Conservation (phyloP, 1,284 basidiomycete genomes). For the Exobasidium rhododendri region DNA sequence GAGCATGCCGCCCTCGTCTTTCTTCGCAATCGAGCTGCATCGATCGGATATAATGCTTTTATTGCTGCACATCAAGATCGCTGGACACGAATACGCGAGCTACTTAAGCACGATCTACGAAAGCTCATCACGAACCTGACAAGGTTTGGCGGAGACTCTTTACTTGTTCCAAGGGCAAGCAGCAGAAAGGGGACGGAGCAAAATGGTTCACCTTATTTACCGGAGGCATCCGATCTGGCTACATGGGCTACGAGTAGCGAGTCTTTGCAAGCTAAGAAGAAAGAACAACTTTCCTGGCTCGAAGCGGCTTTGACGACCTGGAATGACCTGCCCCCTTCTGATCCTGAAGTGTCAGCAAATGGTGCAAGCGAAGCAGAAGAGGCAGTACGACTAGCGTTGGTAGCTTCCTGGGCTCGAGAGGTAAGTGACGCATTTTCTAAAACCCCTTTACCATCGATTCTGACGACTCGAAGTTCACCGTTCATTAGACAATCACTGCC, state of each 20-base stretch:
- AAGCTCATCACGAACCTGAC: slow-evolving; percentile 8
- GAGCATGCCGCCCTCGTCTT: slow-evolving; percentile 12
- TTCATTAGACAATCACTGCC: slow-evolving; percentile 18
- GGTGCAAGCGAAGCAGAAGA: slow-evolving; percentile 29
- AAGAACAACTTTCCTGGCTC: slow-evolving; percentile 11
- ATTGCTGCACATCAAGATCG: slow-evolving; percentile 8
- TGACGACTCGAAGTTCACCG: too few relatives aligned
- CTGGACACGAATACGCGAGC: neutral
- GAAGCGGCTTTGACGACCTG: slow-evolving; percentile 9
- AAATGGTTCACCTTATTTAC: neutral
- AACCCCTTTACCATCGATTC: too few relatives aligned
- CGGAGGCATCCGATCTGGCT: neutral
- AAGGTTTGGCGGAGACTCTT: neutral
- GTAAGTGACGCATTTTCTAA: slow-evolving; percentile 3
- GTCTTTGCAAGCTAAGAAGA: neutral
- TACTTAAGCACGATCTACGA: slow-evolving; percentile 3
- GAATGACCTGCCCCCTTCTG: neutral
- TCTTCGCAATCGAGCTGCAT: neutral
- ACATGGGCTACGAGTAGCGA: neutral
- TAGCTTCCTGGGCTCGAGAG: slow-evolving; percentile 19
- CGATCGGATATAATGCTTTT: neutral
- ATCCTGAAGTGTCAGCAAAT: neutral
- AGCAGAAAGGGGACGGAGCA: neutral
- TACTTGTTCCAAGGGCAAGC: neutral
- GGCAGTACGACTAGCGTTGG: slow-evolving; percentile 26